Evolutionary conservation across 177 flowering plant species (phyloP).

Genomic region (Vitis hybrid): DNA sequence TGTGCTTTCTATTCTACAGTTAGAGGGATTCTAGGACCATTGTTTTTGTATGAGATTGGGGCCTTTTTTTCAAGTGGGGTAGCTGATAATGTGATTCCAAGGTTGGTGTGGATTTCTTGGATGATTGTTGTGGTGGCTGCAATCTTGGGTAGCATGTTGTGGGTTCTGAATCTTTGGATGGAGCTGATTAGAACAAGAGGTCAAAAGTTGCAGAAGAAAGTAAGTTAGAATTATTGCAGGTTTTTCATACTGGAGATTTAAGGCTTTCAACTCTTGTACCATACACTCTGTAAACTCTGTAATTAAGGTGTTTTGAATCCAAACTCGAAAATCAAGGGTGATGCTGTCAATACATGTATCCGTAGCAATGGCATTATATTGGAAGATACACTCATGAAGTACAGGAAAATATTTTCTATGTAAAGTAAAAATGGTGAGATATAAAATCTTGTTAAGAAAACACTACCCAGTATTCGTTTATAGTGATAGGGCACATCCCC

Average conservation of each 20-base stretch:
- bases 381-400: too few species aligned
- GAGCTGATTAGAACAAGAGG: constrained; percentile 34
- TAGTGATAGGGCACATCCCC: too few species aligned
- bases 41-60: constrained; percentile 37
- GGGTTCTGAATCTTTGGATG: constrained; percentile 70
- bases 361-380: too few species aligned
- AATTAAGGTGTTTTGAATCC: background rate
- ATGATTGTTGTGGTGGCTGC: constrained; percentile 46
- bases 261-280: background rate
- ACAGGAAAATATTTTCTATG: too few species aligned
- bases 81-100: constrained; percentile 37
- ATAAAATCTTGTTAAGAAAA: too few species aligned
- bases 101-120: constrained; percentile 64
- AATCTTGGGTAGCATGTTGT: constrained; percentile 57
- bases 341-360: background rate
- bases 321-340: background rate
- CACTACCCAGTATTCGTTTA: too few species aligned
- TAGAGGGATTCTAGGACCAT: constrained; percentile 66
- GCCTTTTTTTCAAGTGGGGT: constrained; percentile 31
- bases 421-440: too few species aligned
- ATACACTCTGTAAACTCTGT: background rate
- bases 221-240: constrained; percentile 4
- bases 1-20: constrained; percentile 56
- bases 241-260: background rate
- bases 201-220: constrained; percentile 23